Base-by-base conservation (phyloP, 169 alveolate species). In the Eimeria acervulina region DNA sequence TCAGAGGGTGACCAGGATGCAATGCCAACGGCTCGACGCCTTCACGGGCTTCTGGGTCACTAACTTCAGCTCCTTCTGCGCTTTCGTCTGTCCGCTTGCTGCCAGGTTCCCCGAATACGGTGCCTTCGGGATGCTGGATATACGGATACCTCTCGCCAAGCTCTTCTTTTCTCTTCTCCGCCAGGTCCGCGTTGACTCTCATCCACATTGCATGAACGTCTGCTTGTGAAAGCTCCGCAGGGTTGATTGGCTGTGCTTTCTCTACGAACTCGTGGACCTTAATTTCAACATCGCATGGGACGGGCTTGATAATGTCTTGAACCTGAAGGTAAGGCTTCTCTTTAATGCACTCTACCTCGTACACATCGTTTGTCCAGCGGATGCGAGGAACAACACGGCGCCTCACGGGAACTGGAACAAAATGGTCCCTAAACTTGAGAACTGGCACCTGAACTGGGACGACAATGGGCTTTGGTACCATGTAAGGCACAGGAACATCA, bases 161-260 rank as follows among this genome's bases (percentile, higher is more conserved):
- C 90, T 95, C 97, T 66, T 88, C 95, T 84, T 95, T 95, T 33
- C 95, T 38, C 94, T 90, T 95, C 76, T 95, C 97, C 51, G 97
- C 97, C 84, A 98, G 95, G 59, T 98, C 98, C 51, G 98, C 98
- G 95, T 98, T 98, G 66, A 98, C 98, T 59, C 98, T 96, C 98
- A 98, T 98, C 98, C 98, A 98, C 98, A 98, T 98, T 59, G 98
- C 98, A 83, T 98, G 98, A 96, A 98, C 97, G 61, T 98, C 98
- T 31, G 98, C 98, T 96, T 98, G 98, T 52, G 98, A 97, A 70
- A 98, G 97, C 92, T 98, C 98, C 31, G 98, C 98, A 17, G 98
- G 98, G 85, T 98, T 97, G 95, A 98, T 96, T 33, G 98, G 97
- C 66, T 97, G 97, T 31, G 98, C 98, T 83, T 96, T 96, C 96